phyloP scores from a whole-genome alignment of 129 eudicot species.

The Kitagawia praeruptora region DNA sequence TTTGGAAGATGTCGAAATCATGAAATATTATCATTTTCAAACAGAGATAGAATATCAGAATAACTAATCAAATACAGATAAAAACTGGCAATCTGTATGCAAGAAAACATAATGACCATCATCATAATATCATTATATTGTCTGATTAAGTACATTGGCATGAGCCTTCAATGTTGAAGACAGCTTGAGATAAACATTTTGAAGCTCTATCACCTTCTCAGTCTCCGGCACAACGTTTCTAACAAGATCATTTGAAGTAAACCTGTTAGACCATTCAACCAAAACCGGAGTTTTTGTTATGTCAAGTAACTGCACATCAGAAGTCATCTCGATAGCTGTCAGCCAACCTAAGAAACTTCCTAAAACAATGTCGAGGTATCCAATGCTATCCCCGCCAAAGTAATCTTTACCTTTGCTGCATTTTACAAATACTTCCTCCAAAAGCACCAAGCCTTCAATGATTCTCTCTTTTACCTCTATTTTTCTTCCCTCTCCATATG shows the following conservation, averaged over 20 bases:
- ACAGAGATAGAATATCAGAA: no score
- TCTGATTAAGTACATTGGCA: neutral
- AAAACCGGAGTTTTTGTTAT: constrained; percentile 25
- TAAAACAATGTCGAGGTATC: constrained; percentile 28
- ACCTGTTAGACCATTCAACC: constrained; percentile 11
- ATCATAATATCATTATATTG: neutral
- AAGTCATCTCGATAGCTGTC: constrained; percentile 7
- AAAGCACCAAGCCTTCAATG: constrained; percentile 15
- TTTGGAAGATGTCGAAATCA: no score
- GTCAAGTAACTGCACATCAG: constrained; percentile 16
- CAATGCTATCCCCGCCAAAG: constrained; percentile 29
- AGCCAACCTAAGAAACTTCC: constrained; percentile 31
- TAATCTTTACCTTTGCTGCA: constrained; percentile 25
- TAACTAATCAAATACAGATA: neutral
- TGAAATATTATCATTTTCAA: no score
- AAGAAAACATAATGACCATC: neutral
- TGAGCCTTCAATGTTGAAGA: neutral
- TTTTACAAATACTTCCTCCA: constrained; percentile 31
- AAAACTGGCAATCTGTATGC: neutral
- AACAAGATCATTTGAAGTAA: neutral
- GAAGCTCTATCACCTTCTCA: neutral
- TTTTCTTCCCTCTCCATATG: constrained; percentile 14
- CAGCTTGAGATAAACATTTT: neutral
- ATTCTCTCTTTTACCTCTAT: constrained; percentile 5
- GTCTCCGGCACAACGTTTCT: neutral